Percentiles rank a stretch among this genome's conserved stretches.
Evolutionary conservation across 768 basidiomycete genomes (phyloP).

Genomic region (Royoungia palumana): DNA sequence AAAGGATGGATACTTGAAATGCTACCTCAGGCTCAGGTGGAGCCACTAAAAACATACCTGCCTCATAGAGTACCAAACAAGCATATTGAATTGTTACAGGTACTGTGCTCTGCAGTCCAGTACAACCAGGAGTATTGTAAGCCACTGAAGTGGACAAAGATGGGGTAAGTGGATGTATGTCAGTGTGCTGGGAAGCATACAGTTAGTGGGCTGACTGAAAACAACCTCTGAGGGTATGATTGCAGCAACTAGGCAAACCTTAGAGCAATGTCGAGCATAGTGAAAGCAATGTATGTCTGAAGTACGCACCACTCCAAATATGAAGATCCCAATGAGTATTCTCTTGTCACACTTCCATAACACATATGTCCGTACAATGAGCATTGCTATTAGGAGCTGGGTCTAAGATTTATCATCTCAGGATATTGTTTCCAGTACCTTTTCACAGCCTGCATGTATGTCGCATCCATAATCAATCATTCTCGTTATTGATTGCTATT

Average conservation of each 20-base stretch:
- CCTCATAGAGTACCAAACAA: slow-evolving; percentile 15
- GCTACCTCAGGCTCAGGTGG: neutral
- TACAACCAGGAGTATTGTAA: slow-evolving; percentile 9
- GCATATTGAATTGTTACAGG: slow-evolving; percentile 7
- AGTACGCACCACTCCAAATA: slow-evolving; percentile 9
- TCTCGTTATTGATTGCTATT: no score
- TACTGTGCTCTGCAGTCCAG: slow-evolving; percentile 1
- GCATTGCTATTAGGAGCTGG: slow-evolving; percentile 9
- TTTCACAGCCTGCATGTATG: slow-evolving; percentile 15
- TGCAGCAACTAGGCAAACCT: slow-evolving; percentile 9
- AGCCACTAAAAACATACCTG: slow-evolving; percentile 1
- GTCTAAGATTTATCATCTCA: neutral
- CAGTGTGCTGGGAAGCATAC: neutral
- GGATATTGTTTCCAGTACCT: neutral
- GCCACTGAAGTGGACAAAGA: slow-evolving; percentile 2
- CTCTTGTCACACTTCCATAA: slow-evolving; percentile 18
- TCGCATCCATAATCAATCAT: slow-evolving; percentile 1
- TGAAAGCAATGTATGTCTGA: neutral
- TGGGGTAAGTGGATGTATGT: neutral
- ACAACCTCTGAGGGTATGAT: slow-evolving; percentile 8
- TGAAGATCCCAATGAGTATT: slow-evolving; percentile 14
- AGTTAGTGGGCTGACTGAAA: neutral
- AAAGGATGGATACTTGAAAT: neutral
- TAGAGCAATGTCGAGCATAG: neutral
- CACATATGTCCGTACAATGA: slow-evolving; percentile 19